phyloP scores from a whole-genome alignment of 2,329 filamentous ascomycete species.

The Stachybotrys chartarum region DNA sequence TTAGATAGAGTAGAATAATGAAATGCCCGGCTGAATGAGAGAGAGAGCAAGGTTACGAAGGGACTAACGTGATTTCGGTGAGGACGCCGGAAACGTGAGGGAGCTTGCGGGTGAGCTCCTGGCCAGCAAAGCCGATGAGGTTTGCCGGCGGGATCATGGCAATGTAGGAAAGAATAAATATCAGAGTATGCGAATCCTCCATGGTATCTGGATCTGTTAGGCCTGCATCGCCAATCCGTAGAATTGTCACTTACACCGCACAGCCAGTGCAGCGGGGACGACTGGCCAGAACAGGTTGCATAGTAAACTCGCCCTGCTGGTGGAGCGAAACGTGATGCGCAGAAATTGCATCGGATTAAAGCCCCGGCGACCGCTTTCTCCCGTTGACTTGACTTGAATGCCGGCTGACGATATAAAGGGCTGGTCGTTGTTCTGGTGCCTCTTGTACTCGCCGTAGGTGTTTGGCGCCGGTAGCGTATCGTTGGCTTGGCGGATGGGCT shows the following conservation, averaged over 20 bases:
- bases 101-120: constrained; percentile 74
- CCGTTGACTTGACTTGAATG: constrained; percentile 18
- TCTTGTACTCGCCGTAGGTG: constrained; percentile 15
- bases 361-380: constrained; percentile 38
- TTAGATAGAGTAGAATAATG: not conserved
- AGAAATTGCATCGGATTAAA: constrained; percentile 37
- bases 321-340: constrained; percentile 33
- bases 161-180: constrained; percentile 41
- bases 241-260: constrained; percentile 23
- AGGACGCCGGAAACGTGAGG: constrained; percentile 65
- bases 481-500: not conserved
- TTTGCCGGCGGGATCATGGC: constrained; percentile 46
- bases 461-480: constrained; percentile 17
- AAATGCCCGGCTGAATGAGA: not conserved
- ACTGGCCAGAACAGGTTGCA: constrained; percentile 45
- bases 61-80: constrained; percentile 45
- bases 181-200: constrained; percentile 29
- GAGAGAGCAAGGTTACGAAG: not conserved
- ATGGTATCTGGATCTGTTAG: constrained; percentile 19
- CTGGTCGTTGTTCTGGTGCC: constrained; percentile 6
- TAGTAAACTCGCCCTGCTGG: constrained; percentile 34
- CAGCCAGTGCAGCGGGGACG: constrained; percentile 39
- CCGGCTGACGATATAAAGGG: constrained; percentile 3
- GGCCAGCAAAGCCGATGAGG: constrained; percentile 39
- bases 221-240: not conserved